Evolutionary conservation across 345 rosid species (phyloP).

Genomic region (Orychophragmus violaceus): DNA sequence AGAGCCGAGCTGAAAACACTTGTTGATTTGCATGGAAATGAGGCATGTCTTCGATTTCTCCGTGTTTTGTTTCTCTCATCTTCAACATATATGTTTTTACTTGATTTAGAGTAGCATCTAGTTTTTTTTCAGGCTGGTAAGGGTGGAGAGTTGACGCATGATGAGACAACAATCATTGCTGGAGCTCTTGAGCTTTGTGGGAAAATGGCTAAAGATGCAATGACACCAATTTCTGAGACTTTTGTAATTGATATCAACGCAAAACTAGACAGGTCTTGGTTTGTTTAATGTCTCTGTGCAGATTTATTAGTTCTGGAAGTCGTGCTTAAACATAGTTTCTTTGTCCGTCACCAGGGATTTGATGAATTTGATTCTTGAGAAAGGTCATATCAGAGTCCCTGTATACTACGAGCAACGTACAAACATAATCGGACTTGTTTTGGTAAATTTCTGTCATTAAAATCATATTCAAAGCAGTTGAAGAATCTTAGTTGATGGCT

Average conservation of each 20-base stretch:
- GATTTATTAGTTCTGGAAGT: background rate
- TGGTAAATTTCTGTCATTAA: conserved; percentile 38
- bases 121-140: conserved; percentile 66
- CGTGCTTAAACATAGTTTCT: conserved; percentile 8
- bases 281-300: background rate
- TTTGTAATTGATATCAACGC: conserved; percentile 75
- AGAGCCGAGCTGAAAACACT: conserved; percentile 95
- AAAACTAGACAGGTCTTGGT: conserved; percentile 58
- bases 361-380: conserved; percentile 71
- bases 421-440: conserved; percentile 78
- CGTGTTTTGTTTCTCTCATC: too few species aligned
- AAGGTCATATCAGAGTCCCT: conserved; percentile 91
- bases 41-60: conserved; percentile 68
- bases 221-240: conserved; percentile 69
- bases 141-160: conserved; percentile 94
- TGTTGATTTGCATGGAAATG: conserved; percentile 87
- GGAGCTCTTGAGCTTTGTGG: conserved; percentile 87
- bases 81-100: too few species aligned
- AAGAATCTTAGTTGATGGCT: background rate
- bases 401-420: conserved; percentile 80
- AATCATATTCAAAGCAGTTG: background rate
- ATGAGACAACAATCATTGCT: conserved; percentile 88
- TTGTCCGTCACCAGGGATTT: conserved; percentile 39
- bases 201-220: conserved; percentile 74
- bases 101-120: too few species aligned